Conservation (phyloP, 257 asterid species). For the Orobanche coerulescens region DNA sequence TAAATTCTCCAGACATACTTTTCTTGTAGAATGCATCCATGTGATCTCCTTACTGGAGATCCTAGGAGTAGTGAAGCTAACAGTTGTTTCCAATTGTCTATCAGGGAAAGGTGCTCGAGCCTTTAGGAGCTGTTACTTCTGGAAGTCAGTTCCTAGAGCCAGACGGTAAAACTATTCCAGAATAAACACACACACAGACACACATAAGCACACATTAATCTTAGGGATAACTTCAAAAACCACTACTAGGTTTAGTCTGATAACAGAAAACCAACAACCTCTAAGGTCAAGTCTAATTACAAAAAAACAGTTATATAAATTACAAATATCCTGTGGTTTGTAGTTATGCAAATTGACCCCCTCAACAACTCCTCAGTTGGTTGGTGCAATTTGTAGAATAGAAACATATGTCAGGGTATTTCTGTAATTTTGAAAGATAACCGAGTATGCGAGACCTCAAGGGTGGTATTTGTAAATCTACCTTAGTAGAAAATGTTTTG, state of each 20-base stretch:
- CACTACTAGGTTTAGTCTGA: background rate
- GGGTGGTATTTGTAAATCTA: background rate
- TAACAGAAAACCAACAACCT: too few relatives aligned
- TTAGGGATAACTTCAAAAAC: background rate
- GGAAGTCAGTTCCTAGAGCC: conserved; percentile 98
- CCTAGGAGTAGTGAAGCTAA: conserved; percentile 13
- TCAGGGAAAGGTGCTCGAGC: conserved; percentile 97
- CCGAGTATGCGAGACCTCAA: background rate
- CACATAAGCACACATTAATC: background rate
- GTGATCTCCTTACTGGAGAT: conserved; percentile 11
- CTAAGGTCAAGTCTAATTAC: too few relatives aligned
- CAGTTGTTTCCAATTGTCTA: conserved; percentile 20
- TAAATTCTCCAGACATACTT: background rate
- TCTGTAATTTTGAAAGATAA: background rate
- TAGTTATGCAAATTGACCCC: too few relatives aligned
- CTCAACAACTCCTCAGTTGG: too few relatives aligned
- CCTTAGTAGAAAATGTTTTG: background rate
- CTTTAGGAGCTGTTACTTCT: conserved; percentile 86
- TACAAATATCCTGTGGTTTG: background rate
- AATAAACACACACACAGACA: background rate
- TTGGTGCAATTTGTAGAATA: too few relatives aligned
- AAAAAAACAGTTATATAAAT: too few relatives aligned
- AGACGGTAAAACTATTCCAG: conserved; percentile 57
- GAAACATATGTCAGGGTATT: background rate
- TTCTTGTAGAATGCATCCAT: background rate